Evolutionary conservation across 163 green algal species (phyloP).

Genomic region (Coccomyxa subellipsoidea): DNA sequence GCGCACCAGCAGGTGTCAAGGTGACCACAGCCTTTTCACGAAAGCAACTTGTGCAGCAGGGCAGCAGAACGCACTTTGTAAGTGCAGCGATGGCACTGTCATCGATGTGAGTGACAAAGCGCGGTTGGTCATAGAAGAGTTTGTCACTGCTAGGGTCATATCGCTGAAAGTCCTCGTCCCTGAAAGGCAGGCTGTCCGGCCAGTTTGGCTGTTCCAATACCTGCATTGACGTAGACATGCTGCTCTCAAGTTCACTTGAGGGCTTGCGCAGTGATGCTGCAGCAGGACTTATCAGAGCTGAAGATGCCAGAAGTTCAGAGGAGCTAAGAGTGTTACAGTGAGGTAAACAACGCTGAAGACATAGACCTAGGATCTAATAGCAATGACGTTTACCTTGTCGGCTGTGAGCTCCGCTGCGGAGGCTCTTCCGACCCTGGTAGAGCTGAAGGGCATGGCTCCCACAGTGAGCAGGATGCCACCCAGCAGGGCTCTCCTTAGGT

Average conservation of each 20-base stretch:
- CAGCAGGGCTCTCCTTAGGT: neutral
- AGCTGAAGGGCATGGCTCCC: neutral
- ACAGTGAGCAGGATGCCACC: neutral
- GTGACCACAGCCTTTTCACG: neutral
- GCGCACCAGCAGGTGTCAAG: too few relatives aligned
- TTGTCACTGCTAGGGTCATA: constrained; percentile 54
- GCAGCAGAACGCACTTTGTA: constrained; percentile 56
- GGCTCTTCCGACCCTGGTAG: neutral
- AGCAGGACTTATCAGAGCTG: too few relatives aligned
- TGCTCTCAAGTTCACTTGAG: too few relatives aligned
- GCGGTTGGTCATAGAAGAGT: constrained; percentile 73
- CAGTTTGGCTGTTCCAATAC: constrained; percentile 74
- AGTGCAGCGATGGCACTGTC: constrained; percentile 87
- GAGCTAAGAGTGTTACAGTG: too few relatives aligned
- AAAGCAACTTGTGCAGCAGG: neutral
- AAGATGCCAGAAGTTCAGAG: too few relatives aligned
- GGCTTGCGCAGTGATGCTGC: too few relatives aligned
- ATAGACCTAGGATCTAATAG: neutral
- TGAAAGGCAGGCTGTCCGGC: constrained; percentile 76
- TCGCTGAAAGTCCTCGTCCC: constrained; percentile 65
- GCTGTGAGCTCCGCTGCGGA: neutral
- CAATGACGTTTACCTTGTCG: neutral
- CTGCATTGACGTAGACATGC: constrained; percentile 35
- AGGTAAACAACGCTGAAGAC: too few relatives aligned
- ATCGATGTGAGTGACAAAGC: constrained; percentile 98